Percentiles rank a stretch among this genome's conserved stretches.
Conservation (phyloP, 2,329 filamentous ascomycete genomes). For the Colletotrichum sp. region DNA sequence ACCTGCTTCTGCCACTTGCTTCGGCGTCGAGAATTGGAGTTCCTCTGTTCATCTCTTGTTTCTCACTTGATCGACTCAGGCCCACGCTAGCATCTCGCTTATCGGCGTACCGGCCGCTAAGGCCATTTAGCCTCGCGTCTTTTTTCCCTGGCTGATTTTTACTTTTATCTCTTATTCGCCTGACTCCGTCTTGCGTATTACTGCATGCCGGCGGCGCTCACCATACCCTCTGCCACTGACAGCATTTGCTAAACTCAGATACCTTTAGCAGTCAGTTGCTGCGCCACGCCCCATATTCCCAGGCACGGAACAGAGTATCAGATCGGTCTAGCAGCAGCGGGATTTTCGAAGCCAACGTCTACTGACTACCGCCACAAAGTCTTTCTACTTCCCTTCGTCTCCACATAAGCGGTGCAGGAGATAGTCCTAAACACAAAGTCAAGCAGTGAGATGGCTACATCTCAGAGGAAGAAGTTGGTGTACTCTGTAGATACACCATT, state of each 20-base stretch:
- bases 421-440: background rate
- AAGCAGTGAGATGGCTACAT: background rate
- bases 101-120: constrained; percentile 17
- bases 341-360: background rate
- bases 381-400: background rate
- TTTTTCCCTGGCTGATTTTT: background rate
- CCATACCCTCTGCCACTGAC: background rate
- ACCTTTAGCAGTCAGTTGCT: background rate
- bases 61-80: background rate
- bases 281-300: background rate
- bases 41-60: background rate
- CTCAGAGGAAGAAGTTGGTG: constrained; percentile 55
- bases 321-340: background rate
- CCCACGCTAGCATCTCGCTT: constrained; percentile 16
- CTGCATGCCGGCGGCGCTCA: background rate
- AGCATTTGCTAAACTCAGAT: background rate
- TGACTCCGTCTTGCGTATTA: background rate
- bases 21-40: background rate
- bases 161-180: background rate
- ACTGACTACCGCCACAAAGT: background rate
- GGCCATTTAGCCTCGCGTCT: constrained; percentile 1
- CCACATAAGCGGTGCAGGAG: background rate
- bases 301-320: background rate
- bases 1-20: background rate
- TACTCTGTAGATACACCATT: constrained; percentile 72